Percentiles rank a stretch among this genome's conserved stretches.
These are phyloP conservation scores for Blastobotrys capitulatus DNA, from an alignment of 1,139 yeast species.

Conservation along the genomic window DNA sequence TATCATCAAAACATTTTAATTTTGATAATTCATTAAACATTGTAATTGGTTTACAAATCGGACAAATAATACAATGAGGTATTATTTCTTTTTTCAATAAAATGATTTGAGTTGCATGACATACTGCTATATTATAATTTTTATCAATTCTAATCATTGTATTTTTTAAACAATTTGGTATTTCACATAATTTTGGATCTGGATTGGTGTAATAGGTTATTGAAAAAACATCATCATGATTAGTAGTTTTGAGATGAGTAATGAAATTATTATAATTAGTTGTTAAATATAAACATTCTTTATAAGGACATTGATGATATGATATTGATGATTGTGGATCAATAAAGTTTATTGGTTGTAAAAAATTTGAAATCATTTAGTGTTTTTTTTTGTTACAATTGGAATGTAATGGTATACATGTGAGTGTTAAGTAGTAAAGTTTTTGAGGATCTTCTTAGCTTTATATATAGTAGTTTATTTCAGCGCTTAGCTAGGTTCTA, in stretches of 20 bases:
- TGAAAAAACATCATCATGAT: not conserved
- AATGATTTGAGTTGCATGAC: slow-evolving; percentile 5
- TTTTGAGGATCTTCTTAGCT: too few species aligned
- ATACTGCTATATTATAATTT: slow-evolving; percentile 7
- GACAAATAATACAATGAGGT: slow-evolving; percentile 3
- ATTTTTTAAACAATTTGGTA: not conserved
- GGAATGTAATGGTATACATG: too few species aligned
- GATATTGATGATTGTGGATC: not conserved
- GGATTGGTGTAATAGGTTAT: not conserved
- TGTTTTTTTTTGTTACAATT: too few species aligned
- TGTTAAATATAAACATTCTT: not conserved
- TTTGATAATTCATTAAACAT: not conserved
- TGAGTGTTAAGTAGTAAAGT: too few species aligned
- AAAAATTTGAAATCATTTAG: not conserved
- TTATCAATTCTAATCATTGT: slow-evolving; percentile 7
- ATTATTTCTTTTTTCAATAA: not conserved
- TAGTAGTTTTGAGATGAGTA: not conserved
- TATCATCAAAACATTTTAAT: not conserved
- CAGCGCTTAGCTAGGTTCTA: too few species aligned
- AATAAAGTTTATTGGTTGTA: not conserved
- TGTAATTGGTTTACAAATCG: not conserved
- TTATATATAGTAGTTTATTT: too few species aligned
- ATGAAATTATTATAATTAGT: not conserved
- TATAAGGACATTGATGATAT: not conserved
- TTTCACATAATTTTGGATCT: not conserved